A percentile compares a stretch with the other conserved stretches of the same genome.
Conservation (phyloP, 306 rosid species). For the Adenanthera pavonina region DNA sequence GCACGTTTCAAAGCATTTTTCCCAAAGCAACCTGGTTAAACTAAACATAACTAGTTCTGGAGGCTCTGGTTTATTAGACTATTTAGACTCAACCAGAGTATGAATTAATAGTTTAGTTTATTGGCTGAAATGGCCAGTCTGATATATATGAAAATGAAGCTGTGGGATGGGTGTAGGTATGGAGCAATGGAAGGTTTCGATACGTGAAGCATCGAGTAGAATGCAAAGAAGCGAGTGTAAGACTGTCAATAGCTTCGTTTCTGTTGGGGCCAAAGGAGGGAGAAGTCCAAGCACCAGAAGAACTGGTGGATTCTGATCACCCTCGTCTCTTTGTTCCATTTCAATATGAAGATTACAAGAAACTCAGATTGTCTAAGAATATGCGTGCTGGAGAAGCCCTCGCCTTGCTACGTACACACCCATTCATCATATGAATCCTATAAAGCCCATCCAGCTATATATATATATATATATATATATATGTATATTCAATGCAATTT, state of each 20-base stretch:
- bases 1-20: no score
- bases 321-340: neutral
- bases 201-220: neutral
- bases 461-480: no score
- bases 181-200: constrained; percentile 14
- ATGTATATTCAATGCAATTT: no score
- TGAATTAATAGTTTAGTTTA: no score
- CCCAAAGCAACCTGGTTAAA: no score
- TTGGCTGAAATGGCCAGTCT: no score
- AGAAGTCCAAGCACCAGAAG: neutral
- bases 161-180: neutral
- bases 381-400: constrained; percentile 10
- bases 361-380: neutral
- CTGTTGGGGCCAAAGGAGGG: neutral
- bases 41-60: no score
- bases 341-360: neutral
- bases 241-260: neutral
- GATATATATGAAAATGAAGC: no score
- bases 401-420: neutral
- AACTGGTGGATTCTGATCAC: neutral
- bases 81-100: no score
- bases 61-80: no score
- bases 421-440: neutral
- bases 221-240: neutral
- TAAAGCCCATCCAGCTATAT: no score